Conservation (phyloP, 768 basidiomycete genomes). For the Suillus subalutaceus region DNA sequence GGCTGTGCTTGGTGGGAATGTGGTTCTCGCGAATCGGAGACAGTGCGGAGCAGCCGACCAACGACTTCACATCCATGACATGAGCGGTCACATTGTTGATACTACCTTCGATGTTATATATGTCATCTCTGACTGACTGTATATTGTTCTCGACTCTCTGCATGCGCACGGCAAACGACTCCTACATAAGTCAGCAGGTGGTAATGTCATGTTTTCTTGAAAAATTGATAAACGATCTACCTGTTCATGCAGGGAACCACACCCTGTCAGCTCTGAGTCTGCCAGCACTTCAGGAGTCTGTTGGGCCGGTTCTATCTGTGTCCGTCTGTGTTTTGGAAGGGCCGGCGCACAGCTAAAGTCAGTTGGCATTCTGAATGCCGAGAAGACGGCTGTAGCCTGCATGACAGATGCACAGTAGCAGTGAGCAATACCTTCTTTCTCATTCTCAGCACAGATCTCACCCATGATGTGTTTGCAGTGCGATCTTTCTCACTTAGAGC, state of each 20-base stretch:
- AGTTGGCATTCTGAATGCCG: background rate
- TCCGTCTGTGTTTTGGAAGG: background rate
- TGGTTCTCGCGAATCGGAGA: no score
- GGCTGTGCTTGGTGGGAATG: no score
- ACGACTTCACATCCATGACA: background rate
- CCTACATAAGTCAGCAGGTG: no score
- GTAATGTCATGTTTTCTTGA: no score
- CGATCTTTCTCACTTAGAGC: constrained; percentile 3
- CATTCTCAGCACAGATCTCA: no score
- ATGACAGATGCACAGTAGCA: no score
- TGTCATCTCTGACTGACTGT: background rate
- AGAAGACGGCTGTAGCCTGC: constrained; percentile 5
- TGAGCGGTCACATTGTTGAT: background rate
- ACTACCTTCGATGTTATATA: background rate
- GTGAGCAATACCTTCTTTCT: no score
- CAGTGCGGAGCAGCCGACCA: no score
- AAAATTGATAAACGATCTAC: no score
- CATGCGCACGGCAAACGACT: background rate
- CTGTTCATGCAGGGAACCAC: no score
- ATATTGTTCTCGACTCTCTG: background rate
- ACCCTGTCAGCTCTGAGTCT: no score
- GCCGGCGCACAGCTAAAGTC: background rate
- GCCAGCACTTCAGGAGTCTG: no score
- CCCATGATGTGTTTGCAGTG: constrained; percentile 6
- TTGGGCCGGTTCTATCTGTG: background rate